These are phyloP conservation scores for Podospora didyma DNA, from an alignment of 495 filamentous ascomycete genomes.

Conservation along the genomic window DNA sequence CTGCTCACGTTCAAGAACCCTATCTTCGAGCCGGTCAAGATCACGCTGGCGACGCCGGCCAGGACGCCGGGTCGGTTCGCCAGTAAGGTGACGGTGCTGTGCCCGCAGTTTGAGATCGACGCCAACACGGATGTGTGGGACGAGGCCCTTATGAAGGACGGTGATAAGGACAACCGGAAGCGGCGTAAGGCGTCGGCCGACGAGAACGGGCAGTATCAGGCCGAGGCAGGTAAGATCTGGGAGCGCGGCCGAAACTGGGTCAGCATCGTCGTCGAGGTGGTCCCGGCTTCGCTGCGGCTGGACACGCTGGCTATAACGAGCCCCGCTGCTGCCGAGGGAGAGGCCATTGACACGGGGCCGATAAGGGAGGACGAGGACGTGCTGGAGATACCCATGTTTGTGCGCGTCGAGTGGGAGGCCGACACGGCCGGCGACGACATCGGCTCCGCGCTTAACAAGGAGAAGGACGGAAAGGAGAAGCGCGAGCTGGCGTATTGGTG, in stretches of 20 bases:
- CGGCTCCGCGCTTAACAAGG: slow-evolving; percentile 34
- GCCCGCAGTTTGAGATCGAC: slow-evolving; percentile 91
- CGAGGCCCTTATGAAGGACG: slow-evolving; percentile 63
- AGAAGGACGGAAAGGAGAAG: slow-evolving; percentile 45
- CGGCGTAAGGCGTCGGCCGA: slow-evolving; percentile 26
- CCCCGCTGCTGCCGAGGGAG: not conserved
- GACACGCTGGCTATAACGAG: slow-evolving; percentile 21
- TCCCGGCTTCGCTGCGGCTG: slow-evolving; percentile 58
- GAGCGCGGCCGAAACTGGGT: slow-evolving; percentile 94
- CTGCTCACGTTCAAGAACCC: slow-evolving; percentile 89
- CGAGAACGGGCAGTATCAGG: slow-evolving; percentile 40
- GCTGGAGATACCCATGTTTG: slow-evolving; percentile 92
- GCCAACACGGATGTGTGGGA: slow-evolving; percentile 96
- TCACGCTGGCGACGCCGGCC: slow-evolving; percentile 82
- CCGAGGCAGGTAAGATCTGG: slow-evolving; percentile 93
- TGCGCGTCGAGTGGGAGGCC: slow-evolving; percentile 86
- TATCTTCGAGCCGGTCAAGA: slow-evolving; percentile 81
- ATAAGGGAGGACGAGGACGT: slow-evolving; percentile 76
- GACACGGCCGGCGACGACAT: slow-evolving; percentile 68
- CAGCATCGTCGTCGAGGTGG: slow-evolving; percentile 83
- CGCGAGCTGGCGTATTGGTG: slow-evolving; percentile 93
- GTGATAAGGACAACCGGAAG: slow-evolving; percentile 25
- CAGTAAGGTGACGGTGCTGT: slow-evolving; percentile 84
- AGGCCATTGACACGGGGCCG: slow-evolving; percentile 14
- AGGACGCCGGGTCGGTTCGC: slow-evolving; percentile 73